Evolutionary conservation across 371 early-diverging fungal species (phyloP), one percentile per base, ranked within the genome.

Genomic region (Entomophthora muscae): DNA sequence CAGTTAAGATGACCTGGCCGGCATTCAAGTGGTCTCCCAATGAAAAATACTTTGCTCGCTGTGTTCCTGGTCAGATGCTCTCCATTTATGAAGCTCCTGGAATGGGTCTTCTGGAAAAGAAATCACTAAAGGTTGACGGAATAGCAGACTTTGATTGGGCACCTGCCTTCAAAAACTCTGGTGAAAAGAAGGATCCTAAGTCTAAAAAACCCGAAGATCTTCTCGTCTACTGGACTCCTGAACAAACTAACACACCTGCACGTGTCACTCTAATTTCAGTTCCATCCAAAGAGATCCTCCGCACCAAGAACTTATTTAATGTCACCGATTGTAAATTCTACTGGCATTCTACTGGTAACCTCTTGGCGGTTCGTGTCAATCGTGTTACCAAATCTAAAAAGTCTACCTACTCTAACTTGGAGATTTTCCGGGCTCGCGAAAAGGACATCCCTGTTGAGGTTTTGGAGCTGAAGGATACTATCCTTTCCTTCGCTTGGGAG

Each of bases 251-350:
- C 75, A 91, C 89, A 68, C 98, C 98, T 64, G 97, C 97, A 5
- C 83, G 95, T 71, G 93, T 97, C 27, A 88, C 90, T n/a, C 71
- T 98, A 61, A 74, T 93, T 71, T 71, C 76, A 54, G 71, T 97
- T 30, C 97, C 96, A 21, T 73, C 69, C 69, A 83, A 87, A 71
- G 83, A 89, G 62, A 81, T 93, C 60, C 68, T 95, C 52, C 88
- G 95, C 56, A 93, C 93, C 64, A 98, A 96, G 85, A 95, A 95
- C 75, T 79, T 98, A 81, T 92, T 95, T 79, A 89, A 83, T 69
- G 95, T 96, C 53, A 80, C 76, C 60, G 85, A 85, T 63, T 91
- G 91, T 74, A 84, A 86, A 66, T 74, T 98, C 64, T 81, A 83
- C 81, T 97, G 94, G 95, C 97, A 97, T 71, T 81, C 83, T 52